These are phyloP conservation scores for Candida mesenterica DNA, from an alignment of 1,139 yeast genomes.

Conservation along the genomic window DNA sequence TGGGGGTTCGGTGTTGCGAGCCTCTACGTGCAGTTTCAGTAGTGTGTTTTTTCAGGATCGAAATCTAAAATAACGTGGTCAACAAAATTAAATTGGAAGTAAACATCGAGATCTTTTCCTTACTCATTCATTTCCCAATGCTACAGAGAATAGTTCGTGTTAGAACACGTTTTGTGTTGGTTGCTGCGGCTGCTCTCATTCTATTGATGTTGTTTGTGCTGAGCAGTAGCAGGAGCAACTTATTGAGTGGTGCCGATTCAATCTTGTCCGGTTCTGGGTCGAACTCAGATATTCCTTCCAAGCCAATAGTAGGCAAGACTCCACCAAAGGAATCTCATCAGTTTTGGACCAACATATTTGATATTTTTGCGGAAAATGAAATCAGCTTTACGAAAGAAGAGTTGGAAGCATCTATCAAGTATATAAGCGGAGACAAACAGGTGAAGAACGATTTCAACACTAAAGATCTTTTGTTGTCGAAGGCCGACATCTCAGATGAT, in stretches of 20 bases:
- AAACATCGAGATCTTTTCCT: no score
- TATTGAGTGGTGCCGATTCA: background rate
- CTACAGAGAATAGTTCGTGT: conserved; percentile 10
- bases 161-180: conserved; percentile 9
- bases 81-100: no score
- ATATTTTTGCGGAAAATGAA: conserved; percentile 13
- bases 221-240: no score
- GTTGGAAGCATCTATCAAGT: conserved; percentile 21
- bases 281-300: background rate
- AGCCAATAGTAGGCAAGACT: conserved; percentile 13
- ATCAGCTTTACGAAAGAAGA: conserved; percentile 13
- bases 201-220: conserved; percentile 1
- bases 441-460: conserved; percentile 23
- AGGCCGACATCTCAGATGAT: conserved; percentile 27
- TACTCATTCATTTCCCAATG: no score
- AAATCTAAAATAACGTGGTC: no score
- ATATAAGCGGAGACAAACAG: conserved; percentile 23
- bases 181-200: conserved; percentile 3
- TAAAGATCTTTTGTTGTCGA: conserved; percentile 28
- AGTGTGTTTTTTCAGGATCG: no score
- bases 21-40: no score
- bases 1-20: no score
- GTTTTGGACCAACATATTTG: conserved; percentile 20
- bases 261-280: background rate
- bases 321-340: conserved; percentile 12